phyloP scores from a whole-genome alignment of 257 asterid species.

The Penstemon barbatus region DNA sequence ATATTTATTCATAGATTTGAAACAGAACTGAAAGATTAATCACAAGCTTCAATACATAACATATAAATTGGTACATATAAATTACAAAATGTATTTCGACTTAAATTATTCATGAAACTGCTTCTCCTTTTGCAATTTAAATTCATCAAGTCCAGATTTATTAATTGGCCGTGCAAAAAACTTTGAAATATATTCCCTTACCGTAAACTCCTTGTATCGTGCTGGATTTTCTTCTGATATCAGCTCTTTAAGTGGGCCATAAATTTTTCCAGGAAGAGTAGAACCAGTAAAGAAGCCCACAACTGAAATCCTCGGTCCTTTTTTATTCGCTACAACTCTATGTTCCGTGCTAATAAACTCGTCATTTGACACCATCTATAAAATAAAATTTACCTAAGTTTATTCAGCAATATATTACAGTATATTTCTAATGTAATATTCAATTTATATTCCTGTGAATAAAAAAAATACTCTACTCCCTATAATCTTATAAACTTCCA shows the following conservation, averaged over 20 bases:
- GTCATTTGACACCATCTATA: slow-evolving; percentile 58
- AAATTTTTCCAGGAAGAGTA: slow-evolving; percentile 29
- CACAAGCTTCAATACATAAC: too few species aligned
- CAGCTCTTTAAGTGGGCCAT: slow-evolving; percentile 59
- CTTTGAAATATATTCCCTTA: slow-evolving; percentile 37
- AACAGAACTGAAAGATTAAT: too few species aligned
- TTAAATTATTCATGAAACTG: neutral
- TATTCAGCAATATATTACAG: too few species aligned
- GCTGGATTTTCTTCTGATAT: slow-evolving; percentile 38
- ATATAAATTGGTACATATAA: neutral
- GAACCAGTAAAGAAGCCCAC: slow-evolving; percentile 60
- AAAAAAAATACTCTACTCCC: too few species aligned
- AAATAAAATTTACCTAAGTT: neutral
- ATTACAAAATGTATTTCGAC: neutral
- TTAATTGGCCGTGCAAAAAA: slow-evolving; percentile 43
- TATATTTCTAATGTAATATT: too few species aligned
- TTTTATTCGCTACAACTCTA: slow-evolving; percentile 55
- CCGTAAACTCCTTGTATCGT: slow-evolving; percentile 49
- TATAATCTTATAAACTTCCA: too few species aligned
- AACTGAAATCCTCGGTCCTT: slow-evolving; percentile 68
- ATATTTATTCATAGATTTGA: too few species aligned
- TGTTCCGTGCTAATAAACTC: slow-evolving; percentile 63
- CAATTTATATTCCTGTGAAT: too few species aligned
- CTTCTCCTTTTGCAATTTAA: slow-evolving; percentile 31
- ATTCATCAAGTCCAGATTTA: slow-evolving; percentile 54